Conservation (phyloP, 495 filamentous ascomycete genomes). For the Talaromyces wortmannii region DNA sequence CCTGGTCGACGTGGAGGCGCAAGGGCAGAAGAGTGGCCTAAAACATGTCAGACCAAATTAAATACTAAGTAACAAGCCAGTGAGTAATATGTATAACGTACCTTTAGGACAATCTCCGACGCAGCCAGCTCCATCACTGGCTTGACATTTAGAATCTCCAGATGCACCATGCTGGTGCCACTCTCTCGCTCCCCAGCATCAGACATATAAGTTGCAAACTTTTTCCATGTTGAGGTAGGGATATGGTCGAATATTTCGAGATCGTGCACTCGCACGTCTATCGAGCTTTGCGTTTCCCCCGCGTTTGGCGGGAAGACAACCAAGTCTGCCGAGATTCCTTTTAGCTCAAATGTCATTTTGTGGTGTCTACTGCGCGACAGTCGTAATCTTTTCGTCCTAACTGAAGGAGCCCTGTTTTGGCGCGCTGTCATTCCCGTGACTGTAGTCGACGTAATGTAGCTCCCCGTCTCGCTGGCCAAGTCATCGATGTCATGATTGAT, state of each 20-base stretch:
- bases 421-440: constrained; percentile 53
- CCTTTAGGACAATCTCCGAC: constrained; percentile 83
- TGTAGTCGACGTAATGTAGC: constrained; percentile 66
- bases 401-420: constrained; percentile 34
- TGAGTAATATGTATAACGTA: constrained; percentile 17
- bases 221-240: constrained; percentile 95
- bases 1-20: constrained; percentile 92
- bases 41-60: constrained; percentile 9
- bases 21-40: constrained; percentile 78
- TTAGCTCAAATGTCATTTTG: constrained; percentile 93
- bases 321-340: constrained; percentile 76
- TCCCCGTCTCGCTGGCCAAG: constrained; percentile 79
- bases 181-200: constrained; percentile 81
- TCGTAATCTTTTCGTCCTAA: constrained; percentile 54
- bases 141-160: constrained; percentile 81
- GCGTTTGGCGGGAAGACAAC: constrained; percentile 72
- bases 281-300: constrained; percentile 76
- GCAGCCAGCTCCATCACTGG: constrained; percentile 78
- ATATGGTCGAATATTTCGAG: constrained; percentile 92
- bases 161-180: constrained; percentile 79
- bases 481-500: constrained; percentile 89
- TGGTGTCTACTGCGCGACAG: constrained; percentile 82
- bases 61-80: background rate
- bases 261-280: constrained; percentile 76
- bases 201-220: constrained; percentile 89